Evolutionary conservation across 2,329 filamentous ascomycete species (phyloP).

Genomic region (Xylaria sp.): DNA sequence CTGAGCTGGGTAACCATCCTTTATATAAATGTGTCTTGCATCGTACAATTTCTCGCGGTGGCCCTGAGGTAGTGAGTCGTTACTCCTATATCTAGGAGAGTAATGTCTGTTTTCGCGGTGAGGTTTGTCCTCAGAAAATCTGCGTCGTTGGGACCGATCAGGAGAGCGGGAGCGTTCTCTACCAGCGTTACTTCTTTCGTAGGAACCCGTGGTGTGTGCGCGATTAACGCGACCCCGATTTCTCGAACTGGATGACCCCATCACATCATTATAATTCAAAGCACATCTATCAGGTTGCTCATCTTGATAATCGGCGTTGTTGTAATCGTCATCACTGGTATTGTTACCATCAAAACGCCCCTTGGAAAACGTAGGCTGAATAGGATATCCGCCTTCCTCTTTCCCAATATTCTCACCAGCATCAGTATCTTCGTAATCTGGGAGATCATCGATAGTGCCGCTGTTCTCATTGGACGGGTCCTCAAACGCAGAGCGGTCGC

Average conservation of each 20-base stretch:
- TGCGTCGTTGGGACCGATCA: background rate
- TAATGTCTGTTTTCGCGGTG: conserved; percentile 9
- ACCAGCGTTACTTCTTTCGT: background rate
- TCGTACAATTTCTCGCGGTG: background rate
- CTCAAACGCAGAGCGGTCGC: background rate
- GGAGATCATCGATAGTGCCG: background rate
- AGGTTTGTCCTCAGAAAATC: background rate
- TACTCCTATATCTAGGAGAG: background rate
- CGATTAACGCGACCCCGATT: background rate
- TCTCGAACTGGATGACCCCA: background rate
- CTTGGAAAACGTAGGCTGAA: background rate
- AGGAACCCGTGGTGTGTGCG: background rate
- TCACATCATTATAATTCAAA: background rate
- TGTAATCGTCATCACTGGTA: background rate
- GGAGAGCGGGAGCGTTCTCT: conserved; percentile 18
- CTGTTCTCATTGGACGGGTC: background rate
- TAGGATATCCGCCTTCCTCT: background rate
- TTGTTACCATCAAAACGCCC: background rate
- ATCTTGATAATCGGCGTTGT: background rate
- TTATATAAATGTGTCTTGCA: background rate
- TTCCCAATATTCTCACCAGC: background rate
- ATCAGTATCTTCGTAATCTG: background rate
- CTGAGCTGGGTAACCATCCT: background rate
- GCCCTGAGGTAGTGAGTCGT: background rate
- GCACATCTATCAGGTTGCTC: background rate